Base-by-base conservation (phyloP, 148 eudicot genomes). In the Arbutus unedo region DNA sequence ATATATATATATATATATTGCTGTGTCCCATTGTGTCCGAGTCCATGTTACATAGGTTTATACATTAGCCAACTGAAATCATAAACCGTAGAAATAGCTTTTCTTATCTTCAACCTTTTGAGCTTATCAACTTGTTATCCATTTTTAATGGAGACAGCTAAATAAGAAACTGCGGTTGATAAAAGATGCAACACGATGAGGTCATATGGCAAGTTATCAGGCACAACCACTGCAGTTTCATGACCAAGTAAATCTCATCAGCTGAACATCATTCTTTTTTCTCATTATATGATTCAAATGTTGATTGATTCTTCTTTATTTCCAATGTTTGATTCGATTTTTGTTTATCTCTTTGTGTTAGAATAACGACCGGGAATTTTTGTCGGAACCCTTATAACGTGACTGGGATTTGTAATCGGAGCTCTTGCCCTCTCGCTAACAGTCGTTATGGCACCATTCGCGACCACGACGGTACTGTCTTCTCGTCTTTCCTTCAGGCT, bases 341-440 rank as follows among this genome's bases (percentile, higher is more conserved):
- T 56, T 79, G 47, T 56, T 83, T 14, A 16, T 49, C 31, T 81
- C 6, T 56, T 25, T 50, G 14, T 72, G 60, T 51, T 82, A 95
- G 98, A 85, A 94, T 96, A 83, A 92, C 91, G 48, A 94, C 97
- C 19, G 95, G 95, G 54, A 93, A 86, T 76, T 96, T 96, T 83
- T 93, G 98, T 73, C 99, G 98, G 23, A 96, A 96, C 75, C 98
- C 97, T 1, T 96, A 94, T 83, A 94, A 94, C 77, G 94, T 94
- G 57, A 96, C 99, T 44, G 99, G 99, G 64, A 80, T 93, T 38
- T 96, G 99, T 82, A 96, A 96, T 82, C 95, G 99, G 85, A 96
- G 99, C 90, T 96, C 99, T 9, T 96, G 99, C 87, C 98, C 99
- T 68, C 97, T 96, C 4, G 96, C 99, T 45, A 96, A 96, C 74